Base-by-base conservation (phyloP, 139 green algal species). In the Chlorella sp. region DNA sequence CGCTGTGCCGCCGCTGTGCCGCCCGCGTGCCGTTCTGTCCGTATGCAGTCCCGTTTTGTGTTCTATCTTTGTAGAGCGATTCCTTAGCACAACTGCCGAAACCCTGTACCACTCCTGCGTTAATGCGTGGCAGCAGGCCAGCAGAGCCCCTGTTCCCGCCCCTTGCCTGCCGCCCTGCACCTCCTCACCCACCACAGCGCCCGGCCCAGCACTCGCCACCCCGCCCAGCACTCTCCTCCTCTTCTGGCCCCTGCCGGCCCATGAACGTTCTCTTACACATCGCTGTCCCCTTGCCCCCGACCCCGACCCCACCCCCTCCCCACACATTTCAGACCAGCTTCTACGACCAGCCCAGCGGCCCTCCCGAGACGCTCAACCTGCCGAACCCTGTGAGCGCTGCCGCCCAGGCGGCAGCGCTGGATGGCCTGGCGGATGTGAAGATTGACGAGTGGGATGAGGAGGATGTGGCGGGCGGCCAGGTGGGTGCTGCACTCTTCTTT, bases 261-360 rank as follows among this genome's bases (percentile, higher is more conserved):
- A n/a, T n/a, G n/a, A n/a, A n/a, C n/a, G n/a, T n/a, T n/a, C n/a
- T 21, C 40, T 37, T 71, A n/a, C 57, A 42, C 18, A 30, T 57
- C 0, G 32, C 24, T n/a, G 3, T 7, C 39, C 26, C 15, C 78
- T 40, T 15, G 11, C 48, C 30, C 53, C n/a, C n/a, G n/a, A n/a
- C 37, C 22, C 77, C 24, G 12, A 19, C 39, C 39, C 39, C 39
- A 22, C 39, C 0, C 60, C 19, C 77, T 39, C 26, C 34, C 12
- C 76, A 7, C 64, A 30, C 11, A 3, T 16, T 34, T 57, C 81
- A 86, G 81, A 85, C 80, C 80, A 73, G 48, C 80, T 85, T 85
- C 80, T 85, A 85, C 32, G 80, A 85, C 48, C 80, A 85, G 80
- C 80, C 80, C 11, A 28, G 12, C 30, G 48, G 30, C 4, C 80